Evolutionary conservation across 2,329 filamentous ascomycete species (phyloP).

Genomic region (Phaeosphaeria sp.): DNA sequence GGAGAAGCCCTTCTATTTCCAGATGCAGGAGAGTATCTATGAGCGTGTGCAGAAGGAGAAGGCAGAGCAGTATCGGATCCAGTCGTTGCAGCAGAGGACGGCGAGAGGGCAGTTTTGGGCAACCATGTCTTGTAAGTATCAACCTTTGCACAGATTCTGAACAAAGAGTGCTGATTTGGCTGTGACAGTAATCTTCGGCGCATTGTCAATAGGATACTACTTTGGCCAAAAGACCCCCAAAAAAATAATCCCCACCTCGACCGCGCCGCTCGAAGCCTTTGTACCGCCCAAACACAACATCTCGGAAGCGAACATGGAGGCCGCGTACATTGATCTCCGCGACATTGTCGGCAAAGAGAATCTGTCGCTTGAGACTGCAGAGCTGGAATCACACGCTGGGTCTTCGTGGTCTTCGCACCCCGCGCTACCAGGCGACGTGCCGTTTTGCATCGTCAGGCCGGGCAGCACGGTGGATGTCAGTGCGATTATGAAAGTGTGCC

Average conservation of each 20-base stretch:
- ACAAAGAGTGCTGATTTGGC: not conserved
- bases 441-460: constrained; percentile 75
- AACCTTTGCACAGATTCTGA: not conserved
- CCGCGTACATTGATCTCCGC: constrained; percentile 69
- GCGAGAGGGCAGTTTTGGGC: constrained; percentile 47
- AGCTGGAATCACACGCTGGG: constrained; percentile 64
- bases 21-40: constrained; percentile 67
- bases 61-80: constrained; percentile 58
- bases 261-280: constrained; percentile 58
- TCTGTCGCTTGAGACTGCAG: constrained; percentile 63
- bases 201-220: constrained; percentile 58
- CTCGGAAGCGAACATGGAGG: constrained; percentile 64
- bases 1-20: constrained; percentile 62
- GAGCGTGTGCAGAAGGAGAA: constrained; percentile 65
- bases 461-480: constrained; percentile 81
- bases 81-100: constrained; percentile 31
- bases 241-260: constrained; percentile 60
- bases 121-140: constrained; percentile 27
- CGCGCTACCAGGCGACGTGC: constrained; percentile 49
- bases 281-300: constrained; percentile 62
- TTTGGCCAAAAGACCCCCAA: constrained; percentile 59
- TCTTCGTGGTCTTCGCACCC: constrained; percentile 69
- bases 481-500: constrained; percentile 87
- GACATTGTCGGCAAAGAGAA: constrained; percentile 68
- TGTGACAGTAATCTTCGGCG: not conserved